Conservation (phyloP, 768 basidiomycete species). For the Termitomyces sp. region DNA sequence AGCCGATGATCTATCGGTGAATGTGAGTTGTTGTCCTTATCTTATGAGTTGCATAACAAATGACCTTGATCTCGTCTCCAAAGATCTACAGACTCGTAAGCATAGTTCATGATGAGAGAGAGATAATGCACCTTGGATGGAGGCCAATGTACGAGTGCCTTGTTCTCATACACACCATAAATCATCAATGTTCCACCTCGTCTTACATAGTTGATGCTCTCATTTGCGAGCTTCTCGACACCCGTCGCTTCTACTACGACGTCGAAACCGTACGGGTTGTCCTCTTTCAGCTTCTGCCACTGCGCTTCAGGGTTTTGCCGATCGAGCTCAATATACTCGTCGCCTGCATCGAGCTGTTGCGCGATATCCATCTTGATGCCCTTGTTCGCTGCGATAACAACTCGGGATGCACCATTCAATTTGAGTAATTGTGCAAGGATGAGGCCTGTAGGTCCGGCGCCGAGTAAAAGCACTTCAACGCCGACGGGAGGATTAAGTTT, state of each 20-base stretch:
- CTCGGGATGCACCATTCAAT: conserved; percentile 74
- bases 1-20: conserved; percentile 68
- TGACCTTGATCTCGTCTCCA: conserved; percentile 48
- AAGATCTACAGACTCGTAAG: conserved; percentile 48
- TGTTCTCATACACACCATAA: conserved; percentile 88
- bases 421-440: conserved; percentile 86
- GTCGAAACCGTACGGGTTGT: conserved; percentile 86
- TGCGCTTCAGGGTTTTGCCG: conserved; percentile 66
- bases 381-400: conserved; percentile 86
- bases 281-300: conserved; percentile 75
- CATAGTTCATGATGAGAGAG: background rate
- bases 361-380: conserved; percentile 90
- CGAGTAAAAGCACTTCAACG: conserved; percentile 77
- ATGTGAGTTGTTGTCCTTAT: background rate
- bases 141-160: conserved; percentile 80
- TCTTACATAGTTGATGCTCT: conserved; percentile 85
- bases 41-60: background rate
- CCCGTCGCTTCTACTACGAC: conserved; percentile 68
- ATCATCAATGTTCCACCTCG: conserved; percentile 82
- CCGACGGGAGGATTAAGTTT: conserved; percentile 81
- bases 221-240: conserved; percentile 81
- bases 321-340: conserved; percentile 85
- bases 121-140: conserved; percentile 49
- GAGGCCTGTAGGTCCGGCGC: conserved; percentile 89
- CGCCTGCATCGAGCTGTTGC: conserved; percentile 67